Evolutionary conservation across 2,329 filamentous ascomycete genomes (phyloP), one percentile per base, ranked within the genome.

Genomic region (Coleophoma cylindrospora): DNA sequence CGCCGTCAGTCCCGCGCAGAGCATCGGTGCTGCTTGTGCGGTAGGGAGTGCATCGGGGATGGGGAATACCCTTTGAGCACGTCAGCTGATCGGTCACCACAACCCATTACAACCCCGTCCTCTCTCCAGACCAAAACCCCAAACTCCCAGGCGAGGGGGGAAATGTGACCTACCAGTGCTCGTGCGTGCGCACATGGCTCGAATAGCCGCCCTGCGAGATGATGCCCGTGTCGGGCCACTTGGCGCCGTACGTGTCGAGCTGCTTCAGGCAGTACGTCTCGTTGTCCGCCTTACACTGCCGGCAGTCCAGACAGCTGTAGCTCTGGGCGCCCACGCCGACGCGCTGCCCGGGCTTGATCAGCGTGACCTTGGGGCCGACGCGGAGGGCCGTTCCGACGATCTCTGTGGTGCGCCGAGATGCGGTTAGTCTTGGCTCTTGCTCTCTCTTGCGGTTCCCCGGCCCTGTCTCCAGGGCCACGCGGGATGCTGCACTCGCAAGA

Each of bases 1-100:
- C 52, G 83, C 83, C 3, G 90, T 95, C 57, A 95, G 76, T 55
- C 90, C 90, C 38, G 88, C 90, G 68, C 90, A 95, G 58, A 94
- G 77, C 86, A 91, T 90, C 10, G 87, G 87, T 2, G 88, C 89
- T 1, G 84, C 87, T 46, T 84, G 69, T 49, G 71, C 68, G 57
- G 75, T 79, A 10, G 74, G 61, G 43, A 95, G 77, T 47, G 75
- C 80, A 33, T 91, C 87, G 34, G 89, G 90, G 56, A 95, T 91
- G 62, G 86, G 86, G 64, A 80, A 83, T 43, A 80, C 77, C 77
- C 75, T 79, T 54, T 27, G 10, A 36, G 10, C 38, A 38, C 27
- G 27, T 27, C 27, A 27, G 27, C 27, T 27, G 27, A 27, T 27
- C 27, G 9, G 6, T 5, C 27, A 27, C 27, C 19, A 19, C 19